Base-by-base conservation (phyloP, 768 basidiomycete species). In the Macrolepiota dolichaula region DNA sequence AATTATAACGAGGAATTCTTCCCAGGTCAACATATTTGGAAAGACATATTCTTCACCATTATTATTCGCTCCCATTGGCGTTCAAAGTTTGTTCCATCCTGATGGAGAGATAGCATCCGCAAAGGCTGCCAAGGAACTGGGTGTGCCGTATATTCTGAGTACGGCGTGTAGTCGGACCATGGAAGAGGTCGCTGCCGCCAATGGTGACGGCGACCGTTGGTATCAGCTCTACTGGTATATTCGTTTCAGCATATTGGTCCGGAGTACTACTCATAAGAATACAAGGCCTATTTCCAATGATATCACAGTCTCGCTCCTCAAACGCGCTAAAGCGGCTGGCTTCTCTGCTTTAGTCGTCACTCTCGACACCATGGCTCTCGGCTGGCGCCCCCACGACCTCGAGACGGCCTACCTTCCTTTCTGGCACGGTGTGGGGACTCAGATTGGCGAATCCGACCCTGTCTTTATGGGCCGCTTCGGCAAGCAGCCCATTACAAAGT, bases 221-320 rank as follows among this genome's bases (percentile, higher is more conserved):
- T 93, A 83, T 70, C 92, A 94, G 69, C 79, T 93, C 0, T 93
- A 94, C 70, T 91, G 91, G 89, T 87, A 54, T 61, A 74, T 66
- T 9, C 55, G 22, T 49, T 57, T 24, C 25, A 29, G 7, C 0
- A 44, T 44, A 13, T 55, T 10, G 44, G 17, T 17, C 49, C 25
- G 25, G 11, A 12, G 35, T 55, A 24, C 22, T 56, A 22, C 32
- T 62, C 4, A 62, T 49, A 51, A 38, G 5, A 53, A 58, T 13
- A 38, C 22, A 29, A 90, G 89, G 89, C 90, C 91, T 1, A 74
- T 74, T 12, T 73, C 77, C 7, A 69, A 87, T 49, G 87, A 86
- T 3, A 70, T 90, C 24, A 85, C 84, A 0, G 69, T 86, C 36
- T 91, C 89, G 22, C 55, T 92, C 25, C 79, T 94, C 24, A 73